Base-by-base conservation (phyloP, 1,284 basidiomycete species). In the Heliocybe sulcata region DNA sequence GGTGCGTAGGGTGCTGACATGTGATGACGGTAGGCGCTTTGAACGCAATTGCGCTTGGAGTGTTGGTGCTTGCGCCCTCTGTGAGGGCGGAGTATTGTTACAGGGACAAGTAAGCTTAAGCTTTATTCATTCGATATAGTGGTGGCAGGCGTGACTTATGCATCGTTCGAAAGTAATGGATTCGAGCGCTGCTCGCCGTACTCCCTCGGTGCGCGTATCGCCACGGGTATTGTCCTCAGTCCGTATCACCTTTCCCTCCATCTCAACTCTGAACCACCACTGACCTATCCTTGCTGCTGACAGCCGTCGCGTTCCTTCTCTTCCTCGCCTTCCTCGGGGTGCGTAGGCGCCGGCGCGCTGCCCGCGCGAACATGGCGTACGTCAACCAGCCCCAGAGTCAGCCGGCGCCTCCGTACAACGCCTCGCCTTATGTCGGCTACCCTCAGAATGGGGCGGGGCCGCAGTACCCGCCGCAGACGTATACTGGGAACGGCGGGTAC, bases 381-480 rank as follows among this genome's bases (percentile, higher is more conserved):
- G 33, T 52, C 19, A 31, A 31, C 11, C 6, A n/a, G 22, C 47
- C 22, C 3, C 23, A 33, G n/a, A n/a, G n/a, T n/a, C n/a, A n/a
- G n/a, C n/a, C n/a, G n/a, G 51, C 33, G 22, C 52, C 54, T 19
- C 50, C 55, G 4, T 56, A 59, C 48, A 49, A 38, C 51, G 52
- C 38, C 11, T 42, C 47, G 3, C 8, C 53, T 23, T 33, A 55
- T 26, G 55, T 51, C 11, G 56, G 54, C 11, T 54, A 58, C 47
- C 47, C 47, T 6, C 47, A 4, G n/a, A 45, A 45, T 45, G 42
- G 23, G 12, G 6, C 29, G 20, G 52, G 47, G 2, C 57, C 61
- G 11, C 61, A 64, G 51, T 65, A 64, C 51, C 65, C 65, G 3
- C 63, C 63, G 10, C 56, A 58, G 19, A 22, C 63, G 2, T 62